These are phyloP conservation scores for Xerocomus brunneocitrinus DNA, from an alignment of 768 basidiomycete genomes.

Conservation along the genomic window DNA sequence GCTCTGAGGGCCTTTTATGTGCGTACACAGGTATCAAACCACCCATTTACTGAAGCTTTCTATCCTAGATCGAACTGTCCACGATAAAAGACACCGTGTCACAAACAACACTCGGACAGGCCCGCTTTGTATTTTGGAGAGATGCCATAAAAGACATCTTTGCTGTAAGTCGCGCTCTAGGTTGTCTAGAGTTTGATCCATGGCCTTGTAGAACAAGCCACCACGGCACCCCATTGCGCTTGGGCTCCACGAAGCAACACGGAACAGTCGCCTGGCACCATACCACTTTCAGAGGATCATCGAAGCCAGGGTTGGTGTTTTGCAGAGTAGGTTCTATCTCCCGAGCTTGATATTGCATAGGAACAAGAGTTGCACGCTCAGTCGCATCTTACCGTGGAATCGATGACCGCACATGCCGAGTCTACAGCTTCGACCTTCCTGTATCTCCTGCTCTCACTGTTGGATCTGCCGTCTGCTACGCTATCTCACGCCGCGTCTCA, in stretches of 20 bases:
- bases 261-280: constrained; percentile 46
- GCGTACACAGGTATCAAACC: constrained; percentile 29
- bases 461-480: constrained; percentile 51
- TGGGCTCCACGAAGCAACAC: constrained; percentile 58
- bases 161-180: constrained; percentile 43
- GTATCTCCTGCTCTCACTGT: constrained; percentile 69
- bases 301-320: constrained; percentile 66
- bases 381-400: constrained; percentile 62
- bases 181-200: constrained; percentile 9
- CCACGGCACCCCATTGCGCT: constrained; percentile 79
- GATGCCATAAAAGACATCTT: constrained; percentile 67
- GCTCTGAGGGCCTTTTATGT: constrained; percentile 84
- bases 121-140: constrained; percentile 85
- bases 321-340: constrained; percentile 1
- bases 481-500: constrained; percentile 79
- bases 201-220: constrained; percentile 55
- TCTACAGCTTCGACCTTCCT: constrained; percentile 74
- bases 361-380: constrained; percentile 62
- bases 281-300: constrained; percentile 83
- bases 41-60: constrained; percentile 5
- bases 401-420: constrained; percentile 70
- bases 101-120: constrained; percentile 68
- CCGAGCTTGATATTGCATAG: constrained; percentile 35
- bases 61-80: constrained; percentile 66
- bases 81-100: constrained; percentile 74